A percentile compares a stretch with the other conserved stretches of the same genome.
Conservation (phyloP, 805 yeast genomes). For the Candida arabinofermentans region DNA sequence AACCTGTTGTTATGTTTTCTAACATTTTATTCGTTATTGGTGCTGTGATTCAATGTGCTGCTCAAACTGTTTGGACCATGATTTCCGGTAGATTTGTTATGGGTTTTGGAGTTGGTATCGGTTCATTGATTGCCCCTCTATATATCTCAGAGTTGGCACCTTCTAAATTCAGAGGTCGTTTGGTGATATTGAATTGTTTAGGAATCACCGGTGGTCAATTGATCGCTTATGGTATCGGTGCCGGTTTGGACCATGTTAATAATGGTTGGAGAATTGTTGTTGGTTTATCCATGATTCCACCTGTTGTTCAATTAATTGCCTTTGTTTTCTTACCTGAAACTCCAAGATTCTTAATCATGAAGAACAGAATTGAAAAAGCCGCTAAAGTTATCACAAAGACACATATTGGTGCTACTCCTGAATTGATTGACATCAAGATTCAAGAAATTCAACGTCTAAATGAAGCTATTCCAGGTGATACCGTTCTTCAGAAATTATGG, state of each 20-base stretch:
- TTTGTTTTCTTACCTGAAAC: slow-evolving; percentile 51
- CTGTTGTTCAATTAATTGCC: slow-evolving; percentile 41
- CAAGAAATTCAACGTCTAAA: slow-evolving; percentile 35
- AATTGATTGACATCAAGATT: slow-evolving; percentile 38
- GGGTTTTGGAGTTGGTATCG: slow-evolving; percentile 55
- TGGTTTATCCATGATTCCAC: slow-evolving; percentile 49
- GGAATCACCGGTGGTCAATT: slow-evolving; percentile 57
- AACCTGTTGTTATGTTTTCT: slow-evolving; percentile 40
- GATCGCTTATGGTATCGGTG: slow-evolving; percentile 49
- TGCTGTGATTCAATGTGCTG: slow-evolving; percentile 42
- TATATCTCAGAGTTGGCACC: slow-evolving; percentile 54
- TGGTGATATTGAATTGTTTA: slow-evolving; percentile 49
- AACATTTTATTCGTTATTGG: slow-evolving; percentile 47
- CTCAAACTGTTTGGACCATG: slow-evolving; percentile 46
- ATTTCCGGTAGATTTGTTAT: slow-evolving; percentile 47
- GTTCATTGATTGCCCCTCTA: slow-evolving; percentile 50
- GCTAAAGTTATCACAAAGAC: slow-evolving; percentile 35
- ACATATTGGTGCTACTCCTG: slow-evolving; percentile 35
- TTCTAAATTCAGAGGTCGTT: slow-evolving; percentile 45
- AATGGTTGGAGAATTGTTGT: slow-evolving; percentile 53
- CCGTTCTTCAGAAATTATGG: slow-evolving; percentile 19
- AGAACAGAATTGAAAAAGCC: slow-evolving; percentile 38
- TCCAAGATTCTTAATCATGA: slow-evolving; percentile 48
- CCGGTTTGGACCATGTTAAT: slow-evolving; percentile 37
- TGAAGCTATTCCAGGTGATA: slow-evolving; percentile 29